Evolutionary conservation across 148 eudicot species (phyloP), one percentile per base, ranked within the genome.

Genomic region (Rhododendron molle): DNA sequence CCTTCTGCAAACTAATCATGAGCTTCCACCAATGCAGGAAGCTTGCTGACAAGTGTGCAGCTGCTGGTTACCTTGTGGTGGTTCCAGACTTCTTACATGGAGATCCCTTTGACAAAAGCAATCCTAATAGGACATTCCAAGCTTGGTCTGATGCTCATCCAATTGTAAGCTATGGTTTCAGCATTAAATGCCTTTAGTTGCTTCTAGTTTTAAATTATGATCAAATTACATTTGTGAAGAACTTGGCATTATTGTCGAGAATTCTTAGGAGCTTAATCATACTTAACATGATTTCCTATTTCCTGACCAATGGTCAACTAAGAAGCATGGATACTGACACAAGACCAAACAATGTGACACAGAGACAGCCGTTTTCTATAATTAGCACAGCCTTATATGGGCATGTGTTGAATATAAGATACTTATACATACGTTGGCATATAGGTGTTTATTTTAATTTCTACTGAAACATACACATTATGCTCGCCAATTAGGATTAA

Each of bases 41-140:
- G 83, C 88, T 94, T 46, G 94, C 98, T 18, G 98, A 95, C 82
- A 92, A 92, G 91, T 92, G 91, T 60, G 94, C 92, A 7, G 89
- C 83, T 74, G 89, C 92, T 81, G 98, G 98, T 65, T 95, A 85
- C 89, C 92, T 86, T 86, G 93, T 91, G 30, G 91, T 92, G 50
- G 98, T 90, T 30, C 98, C 98, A 1, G 96, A 95, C 86, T 92
- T 93, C 85, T 78, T 93, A 56, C 87, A 87, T 54, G 98, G 95
- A 38, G 96, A 95, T 30, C 94, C 95, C 26, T 88, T 69, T 69
- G 74, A 69, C 74, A 69, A 69, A 69, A 69, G 34, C 36, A 69
- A 69, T 69, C 74, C 74, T 69, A 69, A 69, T 69, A 69, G 74
- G 32, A 69, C 74, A 10, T 69, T 69, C 34, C 74, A 69, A 69